Percentiles rank a stretch among this genome's conserved stretches.
Conservation (phyloP, 1,284 basidiomycete genomes). For the Irpex sp. region DNA sequence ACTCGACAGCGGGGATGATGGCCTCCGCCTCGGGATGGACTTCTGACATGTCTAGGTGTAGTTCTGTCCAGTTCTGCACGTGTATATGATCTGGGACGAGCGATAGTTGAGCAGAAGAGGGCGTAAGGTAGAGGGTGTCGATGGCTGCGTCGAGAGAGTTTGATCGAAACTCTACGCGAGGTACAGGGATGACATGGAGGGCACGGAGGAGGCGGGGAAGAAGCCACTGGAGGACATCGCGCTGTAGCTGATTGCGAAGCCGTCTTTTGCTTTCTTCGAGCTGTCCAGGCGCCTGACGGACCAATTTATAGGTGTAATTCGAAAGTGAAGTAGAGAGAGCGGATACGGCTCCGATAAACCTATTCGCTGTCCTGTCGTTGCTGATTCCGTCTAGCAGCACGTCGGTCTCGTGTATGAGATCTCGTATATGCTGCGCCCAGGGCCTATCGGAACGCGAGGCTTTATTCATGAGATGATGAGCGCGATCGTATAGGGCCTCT, state of each 20-base stretch:
- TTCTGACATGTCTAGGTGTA: conserved; percentile 34
- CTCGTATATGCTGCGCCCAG: conserved; percentile 26
- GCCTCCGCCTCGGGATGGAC: conserved; percentile 5
- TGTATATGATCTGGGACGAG: conserved; percentile 40
- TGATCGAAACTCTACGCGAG: conserved; percentile 39
- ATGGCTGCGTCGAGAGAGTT: conserved; percentile 33
- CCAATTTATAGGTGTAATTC: conserved; percentile 14
- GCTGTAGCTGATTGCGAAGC: conserved; percentile 24
- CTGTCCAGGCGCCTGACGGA: conserved; percentile 16
- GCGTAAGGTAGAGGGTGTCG: conserved; percentile 34
- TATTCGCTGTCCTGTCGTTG: conserved; percentile 34
- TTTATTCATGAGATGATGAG: conserved; percentile 23
- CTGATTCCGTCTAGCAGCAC: conserved; percentile 30
- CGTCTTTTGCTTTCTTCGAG: conserved; percentile 9
- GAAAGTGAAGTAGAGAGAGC: conserved; percentile 24
- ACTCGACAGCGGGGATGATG: conserved; percentile 2
- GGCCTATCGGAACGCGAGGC: conserved; percentile 19
- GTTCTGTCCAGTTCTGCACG: conserved; percentile 41
- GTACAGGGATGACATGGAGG: conserved; percentile 37
- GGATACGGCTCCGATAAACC: conserved; percentile 30
- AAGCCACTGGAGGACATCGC: conserved; percentile 36
- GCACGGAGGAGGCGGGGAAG: conserved; percentile 36
- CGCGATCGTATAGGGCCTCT: conserved; percentile 37
- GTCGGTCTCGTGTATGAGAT: conserved; percentile 30
- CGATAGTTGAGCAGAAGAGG: conserved; percentile 21